These are phyloP conservation scores for Amphirosellinia nigrospora DNA, from an alignment of 495 filamentous ascomycete genomes.

Conservation along the genomic window DNA sequence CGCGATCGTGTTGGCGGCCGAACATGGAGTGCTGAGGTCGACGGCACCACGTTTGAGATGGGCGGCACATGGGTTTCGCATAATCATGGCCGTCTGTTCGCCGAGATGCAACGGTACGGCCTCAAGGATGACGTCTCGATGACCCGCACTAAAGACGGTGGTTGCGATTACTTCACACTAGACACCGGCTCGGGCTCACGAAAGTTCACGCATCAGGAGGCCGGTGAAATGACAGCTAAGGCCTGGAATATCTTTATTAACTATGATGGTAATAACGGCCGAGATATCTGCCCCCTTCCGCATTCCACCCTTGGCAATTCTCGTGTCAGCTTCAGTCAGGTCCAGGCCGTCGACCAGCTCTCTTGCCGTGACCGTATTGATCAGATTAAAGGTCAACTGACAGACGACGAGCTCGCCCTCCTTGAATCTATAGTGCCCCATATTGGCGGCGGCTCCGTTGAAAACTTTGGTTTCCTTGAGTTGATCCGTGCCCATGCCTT, in stretches of 20 bases:
- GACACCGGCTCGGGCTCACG: not conserved
- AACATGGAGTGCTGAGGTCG: constrained; percentile 39
- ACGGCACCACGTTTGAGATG: constrained; percentile 39
- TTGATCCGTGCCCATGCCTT: constrained; percentile 39
- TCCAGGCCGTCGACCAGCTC: constrained; percentile 28
- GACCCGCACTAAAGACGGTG: constrained; percentile 6
- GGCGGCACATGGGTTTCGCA: constrained; percentile 46
- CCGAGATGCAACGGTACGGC: constrained; percentile 35
- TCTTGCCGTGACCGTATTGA: constrained; percentile 36
- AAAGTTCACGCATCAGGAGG: not conserved
- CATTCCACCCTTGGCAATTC: constrained; percentile 32
- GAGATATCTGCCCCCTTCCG: constrained; percentile 34
- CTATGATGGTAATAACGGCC: constrained; percentile 34
- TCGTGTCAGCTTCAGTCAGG: constrained; percentile 10
- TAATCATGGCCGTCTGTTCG: constrained; percentile 24
- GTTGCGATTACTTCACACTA: constrained; percentile 23
- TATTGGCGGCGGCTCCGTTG: constrained; percentile 33
- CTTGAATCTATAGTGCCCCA: constrained; percentile 35
- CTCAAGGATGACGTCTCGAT: constrained; percentile 26
- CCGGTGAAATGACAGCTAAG: not conserved
- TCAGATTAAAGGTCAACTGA: constrained; percentile 28
- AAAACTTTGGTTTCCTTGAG: constrained; percentile 39
- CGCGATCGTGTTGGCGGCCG: constrained; percentile 48
- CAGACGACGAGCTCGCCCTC: constrained; percentile 28
- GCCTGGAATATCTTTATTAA: not conserved